Conservation (phyloP, 1,284 basidiomycete species). For the Malassezia slooffiae region DNA sequence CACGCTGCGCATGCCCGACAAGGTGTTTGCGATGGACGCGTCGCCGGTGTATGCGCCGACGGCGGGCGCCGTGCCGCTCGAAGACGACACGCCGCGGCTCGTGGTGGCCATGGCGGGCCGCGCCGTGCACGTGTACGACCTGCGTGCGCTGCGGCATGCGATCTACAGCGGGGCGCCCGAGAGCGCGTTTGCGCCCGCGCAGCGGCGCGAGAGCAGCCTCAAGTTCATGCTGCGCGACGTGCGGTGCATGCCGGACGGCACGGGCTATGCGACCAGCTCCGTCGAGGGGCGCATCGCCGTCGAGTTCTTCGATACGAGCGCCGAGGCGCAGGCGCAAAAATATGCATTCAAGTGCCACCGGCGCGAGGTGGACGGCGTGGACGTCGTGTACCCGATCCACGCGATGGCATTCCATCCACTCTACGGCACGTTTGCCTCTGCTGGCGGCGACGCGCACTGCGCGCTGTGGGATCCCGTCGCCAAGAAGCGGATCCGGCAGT, state of each 20-base stretch:
- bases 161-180: conserved; percentile 11
- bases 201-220: conserved; percentile 77
- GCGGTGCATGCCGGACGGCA: conserved; percentile 77
- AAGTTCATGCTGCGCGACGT: conserved; percentile 89
- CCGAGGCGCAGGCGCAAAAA: conserved; percentile 65
- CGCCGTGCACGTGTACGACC: conserved; percentile 29
- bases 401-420: conserved; percentile 84
- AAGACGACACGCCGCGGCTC: conserved; percentile 22
- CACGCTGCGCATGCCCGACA: conserved; percentile 27
- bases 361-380: conserved; percentile 75
- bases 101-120: conserved; percentile 37
- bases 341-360: conserved; percentile 98
- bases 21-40: conserved; percentile 39
- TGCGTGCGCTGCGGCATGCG: conserved; percentile 17
- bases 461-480: conserved; percentile 94
- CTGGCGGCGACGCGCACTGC: conserved; percentile 79
- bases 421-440: conserved; percentile 86
- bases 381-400: conserved; percentile 97
- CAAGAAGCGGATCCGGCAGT: conserved; percentile 84
- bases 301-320: conserved; percentile 82
- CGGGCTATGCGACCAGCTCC: conserved; percentile 83
- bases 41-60: conserved; percentile 17
- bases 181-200: conserved; percentile 44
- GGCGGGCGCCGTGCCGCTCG: neutral
- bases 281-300: conserved; percentile 94